A percentile compares a stretch with the other conserved stretches of the same genome.
Conservation (phyloP, 352 stramenopile genomes). For the Globisporangium recalcitrans region DNA sequence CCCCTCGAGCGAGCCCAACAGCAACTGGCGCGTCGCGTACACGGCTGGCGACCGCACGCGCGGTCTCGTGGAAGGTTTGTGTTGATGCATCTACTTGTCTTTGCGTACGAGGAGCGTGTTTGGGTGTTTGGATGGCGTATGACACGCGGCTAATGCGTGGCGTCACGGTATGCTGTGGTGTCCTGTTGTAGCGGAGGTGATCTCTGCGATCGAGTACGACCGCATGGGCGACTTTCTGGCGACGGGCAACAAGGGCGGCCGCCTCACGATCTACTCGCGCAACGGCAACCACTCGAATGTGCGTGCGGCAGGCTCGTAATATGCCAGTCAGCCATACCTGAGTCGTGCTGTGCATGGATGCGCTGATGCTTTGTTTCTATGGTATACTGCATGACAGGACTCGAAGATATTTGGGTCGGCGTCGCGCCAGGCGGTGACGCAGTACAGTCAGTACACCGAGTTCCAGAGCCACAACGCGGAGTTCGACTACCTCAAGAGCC, state of each 20-base stretch:
- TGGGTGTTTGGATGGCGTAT: too few relatives aligned
- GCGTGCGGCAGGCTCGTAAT: neutral
- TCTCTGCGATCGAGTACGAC: constrained; percentile 94
- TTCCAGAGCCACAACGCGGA: constrained; percentile 96
- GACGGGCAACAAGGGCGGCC: constrained; percentile 92
- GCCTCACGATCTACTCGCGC: constrained; percentile 88
- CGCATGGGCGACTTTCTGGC: constrained; percentile 88
- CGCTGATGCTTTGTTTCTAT: constrained; percentile 19
- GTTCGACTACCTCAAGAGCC: constrained; percentile 97
- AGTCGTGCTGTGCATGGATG: neutral
- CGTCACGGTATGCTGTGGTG: neutral
- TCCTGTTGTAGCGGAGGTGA: constrained; percentile 79
- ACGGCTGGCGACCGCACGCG: constrained; percentile 43
- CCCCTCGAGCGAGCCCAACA: constrained; percentile 19
- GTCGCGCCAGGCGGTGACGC: constrained; percentile 22
- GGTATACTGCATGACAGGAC: constrained; percentile 15
- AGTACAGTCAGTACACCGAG: constrained; percentile 86
- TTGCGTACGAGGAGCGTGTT: too few relatives aligned
- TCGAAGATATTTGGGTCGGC: constrained; percentile 25
- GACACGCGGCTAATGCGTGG: neutral
- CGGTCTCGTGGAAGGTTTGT: constrained; percentile 60
- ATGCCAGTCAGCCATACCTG: constrained; percentile 1
- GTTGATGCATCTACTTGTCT: neutral
- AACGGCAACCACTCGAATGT: constrained; percentile 20
- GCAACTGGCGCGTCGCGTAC: constrained; percentile 53